phyloP scores from a whole-genome alignment of 2,329 filamentous ascomycete species.

The Microdochium paspali region DNA sequence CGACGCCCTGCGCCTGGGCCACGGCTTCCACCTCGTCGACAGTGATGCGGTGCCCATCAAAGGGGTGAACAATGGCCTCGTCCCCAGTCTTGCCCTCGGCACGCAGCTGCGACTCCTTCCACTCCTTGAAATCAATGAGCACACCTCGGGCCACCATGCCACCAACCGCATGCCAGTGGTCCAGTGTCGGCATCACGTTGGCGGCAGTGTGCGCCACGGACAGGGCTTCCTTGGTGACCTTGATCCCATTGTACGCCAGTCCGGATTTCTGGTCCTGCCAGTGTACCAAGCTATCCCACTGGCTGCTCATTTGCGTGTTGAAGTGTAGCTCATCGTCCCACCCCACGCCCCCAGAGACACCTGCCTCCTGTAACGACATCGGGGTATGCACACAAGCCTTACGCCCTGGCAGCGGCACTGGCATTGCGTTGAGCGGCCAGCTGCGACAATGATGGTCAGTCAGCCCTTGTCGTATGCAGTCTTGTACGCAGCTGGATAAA shows the following conservation, averaged over 20 bases:
- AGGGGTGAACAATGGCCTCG: conserved; percentile 39
- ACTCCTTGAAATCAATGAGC: conserved; percentile 41
- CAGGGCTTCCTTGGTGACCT: conserved; percentile 25
- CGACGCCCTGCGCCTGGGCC: conserved; percentile 48
- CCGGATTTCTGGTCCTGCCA: conserved; percentile 32
- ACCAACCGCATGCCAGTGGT: conserved; percentile 42
- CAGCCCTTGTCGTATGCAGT: too few species aligned
- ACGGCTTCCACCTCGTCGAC: conserved; percentile 46
- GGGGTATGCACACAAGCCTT: conserved; percentile 25
- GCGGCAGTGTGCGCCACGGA: conserved; percentile 14
- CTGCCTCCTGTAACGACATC: conserved; percentile 20
- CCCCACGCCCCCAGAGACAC: conserved; percentile 14
- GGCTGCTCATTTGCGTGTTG: conserved; percentile 45
- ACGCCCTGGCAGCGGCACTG: conserved; percentile 23
- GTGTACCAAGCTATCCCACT: conserved; percentile 46
- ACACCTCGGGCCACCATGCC: conserved; percentile 46
- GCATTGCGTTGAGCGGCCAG: conserved; percentile 32
- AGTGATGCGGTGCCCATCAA: conserved; percentile 42
- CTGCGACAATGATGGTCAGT: conserved; percentile 10
- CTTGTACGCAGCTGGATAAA: too few species aligned
- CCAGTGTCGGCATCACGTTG: conserved; percentile 27
- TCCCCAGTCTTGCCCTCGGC: conserved; percentile 30
- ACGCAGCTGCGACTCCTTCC: conserved; percentile 26
- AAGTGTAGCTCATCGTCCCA: conserved; percentile 42
- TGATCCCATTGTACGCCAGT: conserved; percentile 39